Evolutionary conservation across 768 basidiomycete genomes (phyloP), one percentile per base, ranked within the genome.

Genomic region (Favolaschia claudopus): DNA sequence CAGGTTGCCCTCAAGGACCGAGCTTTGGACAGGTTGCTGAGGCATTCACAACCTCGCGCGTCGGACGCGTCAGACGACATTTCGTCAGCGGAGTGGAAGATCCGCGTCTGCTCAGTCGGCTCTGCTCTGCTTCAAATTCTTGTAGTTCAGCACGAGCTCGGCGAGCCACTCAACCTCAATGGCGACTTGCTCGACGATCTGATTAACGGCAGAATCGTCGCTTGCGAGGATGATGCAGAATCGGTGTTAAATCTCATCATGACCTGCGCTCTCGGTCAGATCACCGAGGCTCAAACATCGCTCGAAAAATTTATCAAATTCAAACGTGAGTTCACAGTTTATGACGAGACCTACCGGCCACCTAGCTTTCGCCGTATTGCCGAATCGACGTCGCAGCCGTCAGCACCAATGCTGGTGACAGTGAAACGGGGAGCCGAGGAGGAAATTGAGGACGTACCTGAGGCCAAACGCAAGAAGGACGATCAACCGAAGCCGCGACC

Each of bases 111-210:
- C 20, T 40, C 42, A 12, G 55, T 49, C 5, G 55, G 55, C 4
- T 45, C 45, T 9, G 55, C 20, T 6, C 55, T 57, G 9, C 39
- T 57, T 15, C 55, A 57, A n/a, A 29, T 57, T 10, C 28, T 57
- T 27, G 55, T 44, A 22, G 24, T 32, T 13, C 55, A 57, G 24
- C 14, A 12, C 1, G 36, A 31, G 20, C 36, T 57, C 13, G 31
- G 17, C 2, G 46, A 49, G 31, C 19, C 46, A 12, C 29, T 49
- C 28, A 40, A 57, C 34, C 14, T 57, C 12, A 57, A 42, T 22
- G 38, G 46, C 10, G 37, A 48, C n/a, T 27, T 40, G 10, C 17
- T 58, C n/a, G 39, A 12, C 22, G 47, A 58, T 28, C 46, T 58
- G 15, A 14, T 40, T n/a, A 38, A 48, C 7, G 38, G 33, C 5